phyloP scores from a whole-genome alignment of 2,329 filamentous ascomycete species.

The Nothopassalora personata region DNA sequence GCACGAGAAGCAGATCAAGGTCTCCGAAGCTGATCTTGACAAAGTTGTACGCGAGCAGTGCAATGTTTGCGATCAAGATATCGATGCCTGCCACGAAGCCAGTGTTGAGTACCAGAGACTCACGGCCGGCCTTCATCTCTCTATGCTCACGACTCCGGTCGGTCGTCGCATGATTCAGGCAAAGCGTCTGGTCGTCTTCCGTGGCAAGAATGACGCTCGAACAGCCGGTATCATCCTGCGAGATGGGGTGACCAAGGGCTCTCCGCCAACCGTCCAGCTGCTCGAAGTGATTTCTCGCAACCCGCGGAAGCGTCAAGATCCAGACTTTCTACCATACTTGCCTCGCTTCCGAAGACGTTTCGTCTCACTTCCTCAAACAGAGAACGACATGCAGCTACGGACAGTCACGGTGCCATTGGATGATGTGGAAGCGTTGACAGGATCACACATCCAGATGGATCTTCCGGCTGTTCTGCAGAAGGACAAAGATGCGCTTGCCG shows the following conservation, averaged over 20 bases:
- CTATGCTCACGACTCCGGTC: constrained; percentile 71
- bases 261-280: constrained; percentile 66
- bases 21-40: constrained; percentile 85
- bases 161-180: constrained; percentile 73
- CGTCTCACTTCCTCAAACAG: constrained; percentile 60
- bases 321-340: constrained; percentile 82
- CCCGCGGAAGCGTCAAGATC: constrained; percentile 65
- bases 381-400: constrained; percentile 63
- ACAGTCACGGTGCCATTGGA: constrained; percentile 64
- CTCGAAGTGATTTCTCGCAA: constrained; percentile 64
- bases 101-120: constrained; percentile 73
- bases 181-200: constrained; percentile 76
- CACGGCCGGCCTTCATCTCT: constrained; percentile 74
- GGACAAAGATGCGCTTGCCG: constrained; percentile 46
- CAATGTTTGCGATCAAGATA: constrained; percentile 69
- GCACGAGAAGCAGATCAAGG: constrained; percentile 87
- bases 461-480: constrained; percentile 36
- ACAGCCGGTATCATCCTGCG: constrained; percentile 74
- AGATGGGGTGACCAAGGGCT: constrained; percentile 65
- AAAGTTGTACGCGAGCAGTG: constrained; percentile 86
- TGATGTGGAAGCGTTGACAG: constrained; percentile 81
- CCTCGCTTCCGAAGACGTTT: constrained; percentile 64
- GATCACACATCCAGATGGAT: constrained; percentile 48
- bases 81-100: constrained; percentile 76
- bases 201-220: constrained; percentile 68